These are phyloP conservation scores for Clavaria fumosa DNA, from an alignment of 768 basidiomycete genomes.

Conservation along the genomic window DNA sequence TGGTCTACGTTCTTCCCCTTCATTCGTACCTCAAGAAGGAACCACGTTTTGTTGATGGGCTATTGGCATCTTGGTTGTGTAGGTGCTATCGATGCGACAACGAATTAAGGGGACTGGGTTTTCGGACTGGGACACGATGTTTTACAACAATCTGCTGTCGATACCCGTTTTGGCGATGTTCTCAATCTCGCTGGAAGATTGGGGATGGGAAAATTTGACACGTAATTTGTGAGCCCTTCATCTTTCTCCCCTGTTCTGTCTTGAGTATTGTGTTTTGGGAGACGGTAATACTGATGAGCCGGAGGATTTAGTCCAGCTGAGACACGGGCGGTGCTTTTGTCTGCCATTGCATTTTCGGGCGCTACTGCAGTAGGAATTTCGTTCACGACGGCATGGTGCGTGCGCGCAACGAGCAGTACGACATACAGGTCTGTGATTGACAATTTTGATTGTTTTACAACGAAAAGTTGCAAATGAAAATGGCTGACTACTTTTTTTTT, in stretches of 20 bases:
- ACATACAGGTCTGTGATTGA: slow-evolving; percentile 68
- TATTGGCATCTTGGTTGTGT: slow-evolving; percentile 1
- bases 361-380: slow-evolving; percentile 95
- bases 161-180: slow-evolving; percentile 79
- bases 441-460: slow-evolving; percentile 5
- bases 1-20: neutral
- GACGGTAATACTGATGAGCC: neutral
- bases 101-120: slow-evolving; percentile 91
- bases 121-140: slow-evolving; percentile 98
- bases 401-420: slow-evolving; percentile 89
- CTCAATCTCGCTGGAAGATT: slow-evolving; percentile 79
- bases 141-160: slow-evolving; percentile 92
- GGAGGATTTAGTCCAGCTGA: slow-evolving; percentile 71
- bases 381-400: slow-evolving; percentile 97
- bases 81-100: slow-evolving; percentile 95
- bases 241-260: neutral
- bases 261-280: neutral
- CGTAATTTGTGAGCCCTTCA: slow-evolving; percentile 75
- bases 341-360: slow-evolving; percentile 91
- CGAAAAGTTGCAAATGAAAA: slow-evolving; percentile 7
- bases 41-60: too few species aligned
- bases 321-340: slow-evolving; percentile 62
- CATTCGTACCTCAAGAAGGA: too few species aligned
- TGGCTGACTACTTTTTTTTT: too few species aligned
- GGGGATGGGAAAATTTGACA: slow-evolving; percentile 62